Evolutionary conservation across 139 green algal species (phyloP).

Genomic region (Volvox reticuliferus): DNA sequence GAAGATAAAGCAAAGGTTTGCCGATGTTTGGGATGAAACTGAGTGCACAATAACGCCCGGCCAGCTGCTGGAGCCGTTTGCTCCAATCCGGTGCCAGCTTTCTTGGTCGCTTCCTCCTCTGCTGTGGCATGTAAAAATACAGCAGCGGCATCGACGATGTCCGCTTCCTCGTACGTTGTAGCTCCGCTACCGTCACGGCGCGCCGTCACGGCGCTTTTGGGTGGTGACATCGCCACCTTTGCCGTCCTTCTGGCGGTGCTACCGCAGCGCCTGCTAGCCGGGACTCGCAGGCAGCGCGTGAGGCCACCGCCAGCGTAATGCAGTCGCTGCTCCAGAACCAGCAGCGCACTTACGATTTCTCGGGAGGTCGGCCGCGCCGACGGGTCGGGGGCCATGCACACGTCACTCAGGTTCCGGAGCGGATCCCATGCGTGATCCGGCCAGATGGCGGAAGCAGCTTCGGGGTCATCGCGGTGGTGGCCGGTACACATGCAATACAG

Average conservation of each 20-base stretch:
- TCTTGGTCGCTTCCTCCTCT: neutral
- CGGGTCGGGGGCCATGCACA: constrained; percentile 8
- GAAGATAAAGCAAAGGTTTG: neutral
- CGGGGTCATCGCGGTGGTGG: neutral
- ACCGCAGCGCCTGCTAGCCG: neutral
- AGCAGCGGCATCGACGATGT: neutral
- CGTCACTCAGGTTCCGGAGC: neutral
- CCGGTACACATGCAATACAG: constrained; percentile 26
- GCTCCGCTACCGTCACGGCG: neutral
- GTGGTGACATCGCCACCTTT: neutral
- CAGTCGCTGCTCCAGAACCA: constrained; percentile 22
- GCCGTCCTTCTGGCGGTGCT: neutral
- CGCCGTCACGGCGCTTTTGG: neutral
- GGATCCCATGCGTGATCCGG: constrained; percentile 13
- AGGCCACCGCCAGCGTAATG: neutral
- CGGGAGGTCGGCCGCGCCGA: neutral
- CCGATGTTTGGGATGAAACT: neutral
- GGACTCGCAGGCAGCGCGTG: neutral
- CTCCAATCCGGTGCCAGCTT: neutral
- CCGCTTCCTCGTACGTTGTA: neutral
- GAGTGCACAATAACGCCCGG: neutral
- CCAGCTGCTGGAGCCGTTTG: neutral
- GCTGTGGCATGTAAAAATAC: neutral
- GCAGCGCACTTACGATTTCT: neutral
- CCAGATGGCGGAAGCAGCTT: neutral